These are phyloP conservation scores for Vinca major DNA, from an alignment of 305 asterid species.

Conservation along the genomic window DNA sequence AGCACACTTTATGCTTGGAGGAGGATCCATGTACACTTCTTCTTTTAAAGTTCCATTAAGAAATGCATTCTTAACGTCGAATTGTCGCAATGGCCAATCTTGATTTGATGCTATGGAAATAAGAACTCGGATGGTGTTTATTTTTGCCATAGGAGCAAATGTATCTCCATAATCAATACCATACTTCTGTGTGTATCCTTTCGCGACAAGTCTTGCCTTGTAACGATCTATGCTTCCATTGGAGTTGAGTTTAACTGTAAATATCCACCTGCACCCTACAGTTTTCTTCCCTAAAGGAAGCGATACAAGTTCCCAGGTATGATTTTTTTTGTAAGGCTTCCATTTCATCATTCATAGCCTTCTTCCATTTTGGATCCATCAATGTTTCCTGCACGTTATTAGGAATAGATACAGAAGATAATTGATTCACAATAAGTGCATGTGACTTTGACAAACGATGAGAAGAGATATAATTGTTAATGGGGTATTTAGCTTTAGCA, in stretches of 20 bases:
- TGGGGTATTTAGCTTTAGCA: not conserved
- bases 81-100: no score
- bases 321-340: not conserved
- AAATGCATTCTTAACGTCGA: no score
- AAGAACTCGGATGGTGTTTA: not conserved
- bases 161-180: not conserved
- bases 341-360: slow-evolving; percentile 1
- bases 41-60: no score
- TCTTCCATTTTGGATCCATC: not conserved
- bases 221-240: not conserved
- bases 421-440: no score
- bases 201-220: not conserved
- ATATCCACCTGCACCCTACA: not conserved
- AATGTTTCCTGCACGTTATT: not conserved
- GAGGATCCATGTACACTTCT: no score
- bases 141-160: not conserved
- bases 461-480: not conserved
- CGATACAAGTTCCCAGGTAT: not conserved
- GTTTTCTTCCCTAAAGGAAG: not conserved
- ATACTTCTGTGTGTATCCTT: slow-evolving; percentile 1
- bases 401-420: not conserved
- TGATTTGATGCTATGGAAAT: not conserved
- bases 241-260: not conserved
- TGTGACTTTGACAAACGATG: not conserved
- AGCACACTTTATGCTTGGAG: no score